Conservation (phyloP, 768 basidiomycete species). For the Mycena maculata region DNA sequence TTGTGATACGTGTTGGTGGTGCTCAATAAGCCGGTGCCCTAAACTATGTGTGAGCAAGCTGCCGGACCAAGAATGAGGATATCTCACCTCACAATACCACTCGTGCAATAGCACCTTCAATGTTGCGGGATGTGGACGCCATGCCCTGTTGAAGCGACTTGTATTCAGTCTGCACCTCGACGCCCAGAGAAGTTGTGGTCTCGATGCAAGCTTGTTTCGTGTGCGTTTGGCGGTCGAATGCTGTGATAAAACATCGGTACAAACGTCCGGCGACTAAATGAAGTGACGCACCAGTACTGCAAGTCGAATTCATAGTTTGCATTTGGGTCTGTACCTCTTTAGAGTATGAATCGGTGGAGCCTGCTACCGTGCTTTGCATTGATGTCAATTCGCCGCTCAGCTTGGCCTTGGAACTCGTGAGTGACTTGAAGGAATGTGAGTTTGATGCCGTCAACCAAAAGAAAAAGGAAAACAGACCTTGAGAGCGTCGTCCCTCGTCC, state of each 20-base stretch:
- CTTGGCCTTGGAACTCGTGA: conserved; percentile 51
- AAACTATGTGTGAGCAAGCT: conserved; percentile 12
- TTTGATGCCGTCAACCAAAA: background rate
- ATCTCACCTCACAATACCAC: conserved; percentile 66
- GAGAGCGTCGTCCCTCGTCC: conserved; percentile 65
- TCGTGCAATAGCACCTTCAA: conserved; percentile 55
- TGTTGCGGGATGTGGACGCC: conserved; percentile 60
- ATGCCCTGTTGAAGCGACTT: conserved; percentile 62
- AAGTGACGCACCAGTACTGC: conserved; percentile 54
- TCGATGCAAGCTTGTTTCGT: conserved; percentile 79
- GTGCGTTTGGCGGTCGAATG: conserved; percentile 69
- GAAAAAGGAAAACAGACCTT: conserved; percentile 55
- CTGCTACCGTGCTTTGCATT: conserved; percentile 58
- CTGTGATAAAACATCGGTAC: conserved; percentile 45
- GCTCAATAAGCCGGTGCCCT: conserved; percentile 57
- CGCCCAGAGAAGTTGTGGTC: conserved; percentile 59
- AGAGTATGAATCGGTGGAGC: conserved; percentile 63
- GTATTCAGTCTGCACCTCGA: conserved; percentile 64
- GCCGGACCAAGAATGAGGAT: conserved; percentile 5
- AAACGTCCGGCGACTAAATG: background rate
- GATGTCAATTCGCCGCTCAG: conserved; percentile 56
- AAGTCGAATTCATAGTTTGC: conserved; percentile 56
- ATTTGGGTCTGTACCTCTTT: conserved; percentile 63
- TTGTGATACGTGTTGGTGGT: conserved; percentile 58
- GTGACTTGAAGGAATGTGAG: conserved; percentile 48